These are phyloP conservation scores for Eruca vesicaria DNA, from an alignment of 441 rosid species.

Conservation along the genomic window DNA sequence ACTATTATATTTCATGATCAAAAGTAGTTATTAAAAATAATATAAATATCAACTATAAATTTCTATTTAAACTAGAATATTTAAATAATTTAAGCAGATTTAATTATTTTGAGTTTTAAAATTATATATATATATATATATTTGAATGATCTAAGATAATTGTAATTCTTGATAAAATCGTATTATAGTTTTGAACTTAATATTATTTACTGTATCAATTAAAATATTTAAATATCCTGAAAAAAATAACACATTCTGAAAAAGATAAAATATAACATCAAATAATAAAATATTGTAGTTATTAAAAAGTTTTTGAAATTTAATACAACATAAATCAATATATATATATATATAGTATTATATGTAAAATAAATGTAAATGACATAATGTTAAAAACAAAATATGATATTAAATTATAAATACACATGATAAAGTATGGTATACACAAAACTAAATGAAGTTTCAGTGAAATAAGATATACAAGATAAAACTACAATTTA, in stretches of 20 bases:
- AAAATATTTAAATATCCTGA: neutral
- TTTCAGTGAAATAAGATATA: too few relatives aligned
- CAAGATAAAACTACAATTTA: too few relatives aligned
- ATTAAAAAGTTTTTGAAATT: too few relatives aligned
- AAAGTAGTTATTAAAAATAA: neutral
- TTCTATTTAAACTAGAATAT: neutral
- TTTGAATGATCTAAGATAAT: neutral
- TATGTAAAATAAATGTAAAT: too few relatives aligned
- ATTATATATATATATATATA: neutral
- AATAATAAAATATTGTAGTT: too few relatives aligned
- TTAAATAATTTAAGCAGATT: neutral
- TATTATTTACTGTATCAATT: neutral
- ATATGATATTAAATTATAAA: too few relatives aligned
- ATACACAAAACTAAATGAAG: too few relatives aligned
- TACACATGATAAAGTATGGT: too few relatives aligned
- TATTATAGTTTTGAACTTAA: neutral
- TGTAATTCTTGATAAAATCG: neutral
- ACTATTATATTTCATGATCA: too few relatives aligned
- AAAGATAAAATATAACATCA: neutral
- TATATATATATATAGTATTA: too few relatives aligned
- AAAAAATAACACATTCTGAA: neutral
- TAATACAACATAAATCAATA: too few relatives aligned
- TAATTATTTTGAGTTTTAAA: neutral
- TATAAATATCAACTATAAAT: neutral
- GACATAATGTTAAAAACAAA: too few relatives aligned